Base-by-base conservation (phyloP, 2,329 filamentous ascomycete genomes). In the Trematosphaeria pertusa region DNA sequence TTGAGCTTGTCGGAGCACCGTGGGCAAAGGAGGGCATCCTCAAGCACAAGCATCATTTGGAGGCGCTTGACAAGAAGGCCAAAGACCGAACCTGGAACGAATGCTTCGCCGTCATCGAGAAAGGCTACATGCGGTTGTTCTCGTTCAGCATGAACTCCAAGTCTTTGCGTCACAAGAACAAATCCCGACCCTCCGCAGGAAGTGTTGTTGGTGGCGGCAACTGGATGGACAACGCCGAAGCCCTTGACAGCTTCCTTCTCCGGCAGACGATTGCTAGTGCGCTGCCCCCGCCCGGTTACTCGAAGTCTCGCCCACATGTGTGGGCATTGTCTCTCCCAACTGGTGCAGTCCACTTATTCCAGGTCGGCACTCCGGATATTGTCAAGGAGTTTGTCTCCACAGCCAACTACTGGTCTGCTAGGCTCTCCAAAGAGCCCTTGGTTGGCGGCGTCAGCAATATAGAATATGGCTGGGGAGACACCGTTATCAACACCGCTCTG, bases 1-100 rank as follows among this genome's bases (percentile, higher is more conserved):
- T 99, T 10, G 92, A 96, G 65, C 84, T 99, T 30, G 86, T 88
- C 9, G 94, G 94, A 18, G 90, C 94, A n/a, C 94, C 94, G 0
- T 99, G 94, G 94, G 87, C 95, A 20, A 99, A 99, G 74, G 94
- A 99, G 73, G 94, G 94, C 52, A 90, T 95, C 60, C 79, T 97
- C 15, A 93, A 93, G 59, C 93, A 99, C 76, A 97, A 97, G 73
- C 93, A 97, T 70, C 93, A 97, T 65, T 81, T 97, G 3, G 93
- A 97, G 68, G 86, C 89, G 4, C 81, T 91, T 26, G 92, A 96
- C 58, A 96, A 94, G 76, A 89, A 91, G 70, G 88, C 92, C 52
- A 97, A 93, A 73, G 93, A 97, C 62, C 84, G 94, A 30, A 93
- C 92, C 61, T 99, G 94, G 94, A 87, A 81, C 48, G 92, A 97